Conservation (phyloP, 192 early-diverging fungal genomes). For the Mortierella claussenii region DNA sequence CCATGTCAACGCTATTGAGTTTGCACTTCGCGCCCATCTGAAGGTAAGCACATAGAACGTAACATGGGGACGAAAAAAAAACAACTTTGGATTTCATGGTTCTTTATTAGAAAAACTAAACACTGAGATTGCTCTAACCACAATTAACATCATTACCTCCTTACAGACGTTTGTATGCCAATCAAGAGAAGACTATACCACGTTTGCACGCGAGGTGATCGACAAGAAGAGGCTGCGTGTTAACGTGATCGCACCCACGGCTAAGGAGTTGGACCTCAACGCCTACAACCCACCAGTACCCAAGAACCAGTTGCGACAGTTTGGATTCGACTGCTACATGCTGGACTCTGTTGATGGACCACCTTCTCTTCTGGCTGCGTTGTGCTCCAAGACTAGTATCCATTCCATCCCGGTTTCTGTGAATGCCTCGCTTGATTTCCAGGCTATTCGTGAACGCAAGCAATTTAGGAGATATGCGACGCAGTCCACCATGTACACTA, state of each 20-base stretch:
- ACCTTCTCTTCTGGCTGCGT: conserved; percentile 63
- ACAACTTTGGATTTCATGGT: too few relatives aligned
- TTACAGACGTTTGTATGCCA: conserved; percentile 88
- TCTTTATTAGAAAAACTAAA: too few relatives aligned
- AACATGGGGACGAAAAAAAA: too few relatives aligned
- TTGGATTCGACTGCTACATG: conserved; percentile 82
- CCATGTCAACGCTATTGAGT: conserved; percentile 77
- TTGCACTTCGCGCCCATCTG: conserved; percentile 53
- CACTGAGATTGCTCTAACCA: too few relatives aligned
- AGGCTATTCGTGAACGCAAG: conserved; percentile 26
- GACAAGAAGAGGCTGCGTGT: conserved; percentile 71
- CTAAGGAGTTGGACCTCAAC: conserved; percentile 32
- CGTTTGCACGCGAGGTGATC: conserved; percentile 70
- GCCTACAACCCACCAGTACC: conserved; percentile 19
- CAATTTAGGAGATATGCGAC: conserved; percentile 37
- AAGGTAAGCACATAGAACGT: too few relatives aligned
- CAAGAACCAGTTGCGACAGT: conserved; percentile 52
- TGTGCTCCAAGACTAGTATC: conserved; percentile 71
- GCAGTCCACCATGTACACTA: conserved; percentile 4
- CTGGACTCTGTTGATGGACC: conserved; percentile 83
- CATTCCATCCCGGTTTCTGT: conserved; percentile 62
- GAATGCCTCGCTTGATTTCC: conserved; percentile 5
- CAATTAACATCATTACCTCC: too few relatives aligned
- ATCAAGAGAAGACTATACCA: conserved; percentile 79
- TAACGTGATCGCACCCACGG: conserved; percentile 63